A percentile compares a stretch with the other conserved stretches of the same genome.
Conservation (phyloP, 306 rosid genomes). For the barrel medic (Medicago truncatula) region DNA sequence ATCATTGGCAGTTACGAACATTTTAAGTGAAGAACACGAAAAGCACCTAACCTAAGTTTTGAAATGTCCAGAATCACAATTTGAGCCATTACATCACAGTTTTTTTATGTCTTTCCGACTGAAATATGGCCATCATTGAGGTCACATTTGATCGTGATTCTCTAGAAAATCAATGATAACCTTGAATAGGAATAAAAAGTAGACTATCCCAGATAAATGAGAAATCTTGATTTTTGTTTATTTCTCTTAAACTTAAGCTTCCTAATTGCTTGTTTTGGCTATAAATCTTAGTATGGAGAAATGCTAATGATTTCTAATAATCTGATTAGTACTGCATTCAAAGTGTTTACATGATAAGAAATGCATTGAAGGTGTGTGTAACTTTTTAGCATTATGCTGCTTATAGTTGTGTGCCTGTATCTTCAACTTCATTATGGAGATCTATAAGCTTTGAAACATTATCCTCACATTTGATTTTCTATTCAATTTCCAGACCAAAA, state of each 20-base stretch:
- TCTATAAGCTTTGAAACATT: not conserved
- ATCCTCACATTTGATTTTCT: constrained; percentile 33
- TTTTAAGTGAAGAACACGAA: not conserved
- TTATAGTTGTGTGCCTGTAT: not conserved
- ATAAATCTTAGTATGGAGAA: not conserved
- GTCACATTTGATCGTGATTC: not conserved
- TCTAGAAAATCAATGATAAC: not conserved
- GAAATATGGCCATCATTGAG: not conserved
- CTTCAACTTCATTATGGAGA: not conserved
- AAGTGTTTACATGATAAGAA: not conserved
- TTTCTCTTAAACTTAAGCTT: too few relatives aligned
- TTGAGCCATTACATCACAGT: not conserved
- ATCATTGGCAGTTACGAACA: not conserved
- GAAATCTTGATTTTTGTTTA: not conserved
- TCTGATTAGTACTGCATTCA: not conserved
- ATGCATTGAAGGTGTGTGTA: constrained; percentile 24
- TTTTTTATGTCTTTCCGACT: not conserved
- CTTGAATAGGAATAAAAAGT: not conserved
- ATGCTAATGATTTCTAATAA: not conserved
- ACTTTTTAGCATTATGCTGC: constrained; percentile 1
- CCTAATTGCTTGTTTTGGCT: not conserved
- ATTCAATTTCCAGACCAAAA: constrained; percentile 58
- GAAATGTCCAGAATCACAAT: not conserved
- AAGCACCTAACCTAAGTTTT: not conserved
- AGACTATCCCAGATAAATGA: not conserved